Conservation (phyloP, 495 filamentous ascomycete genomes). For the Thermothielavioides terrestris region DNA sequence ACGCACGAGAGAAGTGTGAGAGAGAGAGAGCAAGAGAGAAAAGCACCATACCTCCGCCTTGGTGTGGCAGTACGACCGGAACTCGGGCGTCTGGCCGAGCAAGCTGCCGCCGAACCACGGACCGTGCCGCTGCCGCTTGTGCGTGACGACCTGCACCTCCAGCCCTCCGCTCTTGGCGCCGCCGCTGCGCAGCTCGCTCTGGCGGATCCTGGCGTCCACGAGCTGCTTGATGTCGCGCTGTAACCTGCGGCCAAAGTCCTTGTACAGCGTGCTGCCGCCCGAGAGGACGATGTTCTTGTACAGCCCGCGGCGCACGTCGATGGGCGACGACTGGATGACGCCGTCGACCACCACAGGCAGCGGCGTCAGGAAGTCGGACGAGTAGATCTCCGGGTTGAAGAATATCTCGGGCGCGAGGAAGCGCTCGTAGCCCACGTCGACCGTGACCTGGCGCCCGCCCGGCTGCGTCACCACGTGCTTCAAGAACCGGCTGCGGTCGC, state of each 20-base stretch:
- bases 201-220: conserved; percentile 56
- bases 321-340: conserved; percentile 94
- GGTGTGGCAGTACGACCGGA: conserved; percentile 96
- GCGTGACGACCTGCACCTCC: conserved; percentile 92
- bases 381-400: conserved; percentile 99
- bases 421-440: conserved; percentile 95
- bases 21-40: neutral
- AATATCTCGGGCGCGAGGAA: conserved; percentile 98
- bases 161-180: conserved; percentile 88
- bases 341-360: conserved; percentile 88
- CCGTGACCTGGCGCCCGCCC: conserved; percentile 72
- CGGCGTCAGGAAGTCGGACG: conserved; percentile 93
- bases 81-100: conserved; percentile 97
- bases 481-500: conserved; percentile 79
- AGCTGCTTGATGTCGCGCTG: conserved; percentile 94
- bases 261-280: conserved; percentile 92
- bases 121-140: conserved; percentile 91
- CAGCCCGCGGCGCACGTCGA: conserved; percentile 90
- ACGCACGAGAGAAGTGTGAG: neutral
- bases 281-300: conserved; percentile 99
- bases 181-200: conserved; percentile 74
- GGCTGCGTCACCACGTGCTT: conserved; percentile 81
- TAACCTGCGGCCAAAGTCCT: conserved; percentile 90
- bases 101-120: conserved; percentile 97
- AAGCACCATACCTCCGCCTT: conserved; percentile 68